These are phyloP conservation scores for Russula emetica DNA, from an alignment of 768 basidiomycete genomes.

Conservation along the genomic window DNA sequence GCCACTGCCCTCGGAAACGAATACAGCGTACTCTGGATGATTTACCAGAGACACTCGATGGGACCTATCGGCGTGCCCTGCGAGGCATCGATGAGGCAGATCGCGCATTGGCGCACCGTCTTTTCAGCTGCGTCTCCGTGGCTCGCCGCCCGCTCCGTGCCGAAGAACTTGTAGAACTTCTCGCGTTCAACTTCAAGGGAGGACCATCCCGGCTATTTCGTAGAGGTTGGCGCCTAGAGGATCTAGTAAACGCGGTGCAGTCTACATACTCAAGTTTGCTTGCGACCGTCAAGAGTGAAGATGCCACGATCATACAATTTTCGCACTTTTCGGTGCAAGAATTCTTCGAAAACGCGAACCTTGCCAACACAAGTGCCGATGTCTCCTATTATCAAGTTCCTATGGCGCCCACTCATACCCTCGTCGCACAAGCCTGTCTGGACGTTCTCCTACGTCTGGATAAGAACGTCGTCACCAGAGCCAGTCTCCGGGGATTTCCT, in stretches of 20 bases:
- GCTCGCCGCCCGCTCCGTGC: background rate
- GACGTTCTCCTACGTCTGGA: background rate
- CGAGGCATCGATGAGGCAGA: background rate
- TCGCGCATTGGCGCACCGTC: too few species aligned
- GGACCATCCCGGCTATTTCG: background rate
- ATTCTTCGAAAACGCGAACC: background rate
- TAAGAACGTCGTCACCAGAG: background rate
- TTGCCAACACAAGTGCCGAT: too few species aligned
- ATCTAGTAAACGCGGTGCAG: background rate
- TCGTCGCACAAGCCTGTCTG: background rate
- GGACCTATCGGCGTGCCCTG: background rate
- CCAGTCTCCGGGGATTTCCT: background rate
- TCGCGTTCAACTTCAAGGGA: background rate
- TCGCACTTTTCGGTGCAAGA: background rate
- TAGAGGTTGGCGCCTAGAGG: background rate
- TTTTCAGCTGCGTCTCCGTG: background rate
- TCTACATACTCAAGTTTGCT: background rate
- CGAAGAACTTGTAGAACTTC: background rate
- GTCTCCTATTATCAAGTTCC: background rate
- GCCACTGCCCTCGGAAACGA: too few species aligned
- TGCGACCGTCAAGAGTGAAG: background rate
- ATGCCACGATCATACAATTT: background rate
- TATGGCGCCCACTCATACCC: background rate
- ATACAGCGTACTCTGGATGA: background rate
- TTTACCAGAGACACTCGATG: background rate